These are phyloP conservation scores for Davidsoniella neocaledoniae DNA, from an alignment of 2,329 filamentous ascomycete species.

Conservation along the genomic window DNA sequence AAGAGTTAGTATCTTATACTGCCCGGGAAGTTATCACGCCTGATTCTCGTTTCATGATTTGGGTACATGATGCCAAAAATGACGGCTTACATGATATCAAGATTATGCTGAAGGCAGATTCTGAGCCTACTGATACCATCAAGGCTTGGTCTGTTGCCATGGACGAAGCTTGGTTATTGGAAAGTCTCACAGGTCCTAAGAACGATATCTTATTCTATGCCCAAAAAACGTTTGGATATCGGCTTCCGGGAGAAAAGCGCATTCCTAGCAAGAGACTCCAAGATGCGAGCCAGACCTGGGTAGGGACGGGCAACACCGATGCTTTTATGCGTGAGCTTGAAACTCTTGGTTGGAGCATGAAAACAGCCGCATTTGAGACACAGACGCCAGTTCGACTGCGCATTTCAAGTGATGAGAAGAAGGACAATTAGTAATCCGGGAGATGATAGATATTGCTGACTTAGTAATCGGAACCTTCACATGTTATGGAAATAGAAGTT, in stretches of 20 bases:
- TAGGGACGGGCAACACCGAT: slow-evolving; percentile 2
- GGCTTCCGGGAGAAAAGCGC: too few relatives aligned
- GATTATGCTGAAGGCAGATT: slow-evolving; percentile 21
- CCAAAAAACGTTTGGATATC: too few relatives aligned
- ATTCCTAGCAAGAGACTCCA: too few relatives aligned
- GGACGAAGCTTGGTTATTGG: slow-evolving; percentile 22
- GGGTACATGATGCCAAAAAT: slow-evolving; percentile 6
- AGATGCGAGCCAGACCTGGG: too few relatives aligned
- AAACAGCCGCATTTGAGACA: slow-evolving; percentile 23
- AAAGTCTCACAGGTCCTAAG: background rate
- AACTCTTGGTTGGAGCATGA: slow-evolving; percentile 21
- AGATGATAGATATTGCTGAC: too few relatives aligned
- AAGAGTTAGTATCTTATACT: slow-evolving; percentile 19
- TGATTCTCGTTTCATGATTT: slow-evolving; percentile 7
- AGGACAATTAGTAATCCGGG: background rate
- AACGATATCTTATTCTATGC: too few relatives aligned
- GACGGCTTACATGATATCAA: slow-evolving; percentile 17
- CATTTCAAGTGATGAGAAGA: slow-evolving; percentile 3
- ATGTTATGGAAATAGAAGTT: too few relatives aligned
- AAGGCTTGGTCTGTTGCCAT: slow-evolving; percentile 23
- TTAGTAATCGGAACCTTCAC: too few relatives aligned
- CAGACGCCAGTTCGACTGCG: slow-evolving; percentile 20
- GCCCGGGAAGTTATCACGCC: slow-evolving; percentile 18
- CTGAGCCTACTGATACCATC: slow-evolving; percentile 18
- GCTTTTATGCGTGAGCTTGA: slow-evolving; percentile 19